Percentiles rank a stretch among this genome's conserved stretches.
phyloP scores from a whole-genome alignment of 208 protist species.

The Leptomonas seymouri region DNA sequence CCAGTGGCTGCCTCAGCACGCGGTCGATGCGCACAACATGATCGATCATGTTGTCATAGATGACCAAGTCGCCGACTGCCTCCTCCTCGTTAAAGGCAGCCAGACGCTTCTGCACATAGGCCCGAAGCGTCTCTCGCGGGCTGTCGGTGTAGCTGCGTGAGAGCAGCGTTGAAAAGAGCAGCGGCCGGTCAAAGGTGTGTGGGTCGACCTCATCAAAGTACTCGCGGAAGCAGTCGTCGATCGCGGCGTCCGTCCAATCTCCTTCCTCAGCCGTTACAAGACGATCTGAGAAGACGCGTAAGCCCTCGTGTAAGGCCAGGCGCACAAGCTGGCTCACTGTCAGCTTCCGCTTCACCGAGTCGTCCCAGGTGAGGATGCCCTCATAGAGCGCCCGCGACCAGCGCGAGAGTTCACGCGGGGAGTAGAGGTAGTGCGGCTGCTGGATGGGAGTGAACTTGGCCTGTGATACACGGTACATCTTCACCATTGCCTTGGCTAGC shows the following conservation, averaged over 20 bases:
- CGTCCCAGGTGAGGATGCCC: slow-evolving; percentile 87
- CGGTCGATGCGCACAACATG: slow-evolving; percentile 99
- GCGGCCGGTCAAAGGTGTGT: slow-evolving; percentile 80
- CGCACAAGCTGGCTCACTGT: slow-evolving; percentile 82
- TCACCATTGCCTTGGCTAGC: slow-evolving; percentile 96
- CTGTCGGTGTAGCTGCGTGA: slow-evolving; percentile 91
- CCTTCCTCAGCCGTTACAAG: slow-evolving; percentile 94
- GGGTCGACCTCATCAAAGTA: slow-evolving; percentile 83
- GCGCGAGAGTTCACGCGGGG: slow-evolving; percentile 97
- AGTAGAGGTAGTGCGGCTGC: slow-evolving; percentile 99
- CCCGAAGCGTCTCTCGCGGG: slow-evolving; percentile 87
- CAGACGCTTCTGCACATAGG: slow-evolving; percentile 91
- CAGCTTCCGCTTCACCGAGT: slow-evolving; percentile 33
- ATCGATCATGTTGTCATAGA: slow-evolving; percentile 99
- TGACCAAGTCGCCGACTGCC: slow-evolving; percentile 91
- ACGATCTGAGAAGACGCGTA: slow-evolving; percentile 97
- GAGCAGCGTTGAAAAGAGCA: slow-evolving; percentile 97
- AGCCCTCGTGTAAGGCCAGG: slow-evolving; percentile 97
- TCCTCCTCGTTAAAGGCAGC: slow-evolving; percentile 98
- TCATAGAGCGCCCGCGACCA: slow-evolving; percentile 98
- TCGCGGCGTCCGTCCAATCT: slow-evolving; percentile 93
- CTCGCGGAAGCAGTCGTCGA: slow-evolving; percentile 73
- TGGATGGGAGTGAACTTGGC: slow-evolving; percentile 93
- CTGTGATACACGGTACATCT: slow-evolving; percentile 95
- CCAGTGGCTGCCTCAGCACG: slow-evolving; percentile 98